Conservation (phyloP, 129 eudicot genomes). For the Smallanthus sonchifolius region DNA sequence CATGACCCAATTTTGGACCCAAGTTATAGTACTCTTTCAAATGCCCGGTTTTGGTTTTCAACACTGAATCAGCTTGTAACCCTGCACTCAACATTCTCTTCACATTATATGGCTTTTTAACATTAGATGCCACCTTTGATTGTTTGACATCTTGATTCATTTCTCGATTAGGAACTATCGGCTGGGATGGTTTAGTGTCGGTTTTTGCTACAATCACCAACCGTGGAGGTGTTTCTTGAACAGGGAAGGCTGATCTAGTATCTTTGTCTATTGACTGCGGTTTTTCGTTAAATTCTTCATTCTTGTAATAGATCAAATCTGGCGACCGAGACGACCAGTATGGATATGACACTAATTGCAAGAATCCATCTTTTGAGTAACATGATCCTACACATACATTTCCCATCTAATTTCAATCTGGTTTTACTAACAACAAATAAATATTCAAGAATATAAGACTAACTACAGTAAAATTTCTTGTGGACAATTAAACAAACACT, state of each 20-base stretch:
- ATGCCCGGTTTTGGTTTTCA: slow-evolving; percentile 69
- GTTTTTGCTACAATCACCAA: slow-evolving; percentile 40
- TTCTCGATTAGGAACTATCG: slow-evolving; percentile 7
- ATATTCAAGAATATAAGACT: not conserved
- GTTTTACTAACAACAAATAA: not conserved
- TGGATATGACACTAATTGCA: slow-evolving; percentile 35
- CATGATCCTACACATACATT: slow-evolving; percentile 54
- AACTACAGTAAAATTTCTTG: not conserved
- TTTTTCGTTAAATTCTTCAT: slow-evolving; percentile 20
- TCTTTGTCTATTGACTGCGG: slow-evolving; percentile 16
- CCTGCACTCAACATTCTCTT: slow-evolving; percentile 71
- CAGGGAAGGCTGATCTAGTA: slow-evolving; percentile 8
- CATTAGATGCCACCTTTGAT: not conserved
- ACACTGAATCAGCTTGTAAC: slow-evolving; percentile 58
- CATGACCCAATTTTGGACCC: slow-evolving; percentile 76
- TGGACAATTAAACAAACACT: slow-evolving; percentile 11
- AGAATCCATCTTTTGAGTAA: slow-evolving; percentile 40
- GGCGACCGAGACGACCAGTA: slow-evolving; percentile 49
- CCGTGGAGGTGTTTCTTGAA: slow-evolving; percentile 51
- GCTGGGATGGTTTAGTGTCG: slow-evolving; percentile 23
- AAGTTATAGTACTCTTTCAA: slow-evolving; percentile 65
- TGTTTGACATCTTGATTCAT: slow-evolving; percentile 15
- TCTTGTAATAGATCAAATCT: slow-evolving; percentile 31
- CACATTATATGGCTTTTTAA: slow-evolving; percentile 37
- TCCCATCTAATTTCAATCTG: slow-evolving; percentile 38